Conservation (phyloP, 2,329 filamentous ascomycete species). For the Penicillium oxalicum region DNA sequence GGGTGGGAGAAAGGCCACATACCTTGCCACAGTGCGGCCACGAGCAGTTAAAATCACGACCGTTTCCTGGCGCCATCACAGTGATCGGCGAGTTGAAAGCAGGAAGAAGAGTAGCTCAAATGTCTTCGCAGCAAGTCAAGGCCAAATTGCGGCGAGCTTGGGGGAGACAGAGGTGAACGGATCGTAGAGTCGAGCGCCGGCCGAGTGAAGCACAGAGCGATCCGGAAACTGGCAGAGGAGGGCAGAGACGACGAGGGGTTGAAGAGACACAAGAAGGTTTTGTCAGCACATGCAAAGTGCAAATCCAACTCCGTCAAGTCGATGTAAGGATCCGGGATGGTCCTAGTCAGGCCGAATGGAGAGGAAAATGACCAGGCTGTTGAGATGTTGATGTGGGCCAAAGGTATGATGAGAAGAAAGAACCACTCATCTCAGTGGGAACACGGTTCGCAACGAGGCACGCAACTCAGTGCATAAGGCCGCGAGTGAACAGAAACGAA, state of each 20-base stretch:
- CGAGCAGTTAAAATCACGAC: slow-evolving; percentile 41
- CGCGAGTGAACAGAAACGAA: too few relatives aligned
- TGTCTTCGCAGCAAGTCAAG: background rate
- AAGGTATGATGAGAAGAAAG: too few relatives aligned
- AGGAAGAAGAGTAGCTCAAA: background rate
- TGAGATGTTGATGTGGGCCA: too few relatives aligned
- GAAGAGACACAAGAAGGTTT: background rate
- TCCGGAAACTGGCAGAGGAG: background rate
- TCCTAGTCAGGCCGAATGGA: slow-evolving; percentile 17
- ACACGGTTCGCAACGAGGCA: too few relatives aligned
- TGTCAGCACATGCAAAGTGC: slow-evolving; percentile 13
- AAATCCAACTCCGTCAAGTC: background rate
- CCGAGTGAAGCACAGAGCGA: slow-evolving; percentile 5
- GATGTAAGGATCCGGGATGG: slow-evolving; percentile 11
- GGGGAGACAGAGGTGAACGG: slow-evolving; percentile 14
- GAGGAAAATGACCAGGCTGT: slow-evolving; percentile 9
- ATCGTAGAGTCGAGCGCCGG: slow-evolving; percentile 8
- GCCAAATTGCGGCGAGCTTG: slow-evolving; percentile 2
- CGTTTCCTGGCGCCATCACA: slow-evolving; percentile 36
- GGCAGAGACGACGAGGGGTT: background rate
- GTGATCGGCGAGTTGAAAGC: background rate
- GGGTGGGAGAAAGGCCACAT: slow-evolving; percentile 8
- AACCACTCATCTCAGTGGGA: too few relatives aligned
- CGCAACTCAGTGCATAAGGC: too few relatives aligned
- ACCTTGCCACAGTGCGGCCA: slow-evolving; percentile 43